A percentile compares a stretch with the other conserved stretches of the same genome.
Evolutionary conservation across 1,139 yeast species (phyloP).

Genomic region (Lodderomyces margitis): DNA sequence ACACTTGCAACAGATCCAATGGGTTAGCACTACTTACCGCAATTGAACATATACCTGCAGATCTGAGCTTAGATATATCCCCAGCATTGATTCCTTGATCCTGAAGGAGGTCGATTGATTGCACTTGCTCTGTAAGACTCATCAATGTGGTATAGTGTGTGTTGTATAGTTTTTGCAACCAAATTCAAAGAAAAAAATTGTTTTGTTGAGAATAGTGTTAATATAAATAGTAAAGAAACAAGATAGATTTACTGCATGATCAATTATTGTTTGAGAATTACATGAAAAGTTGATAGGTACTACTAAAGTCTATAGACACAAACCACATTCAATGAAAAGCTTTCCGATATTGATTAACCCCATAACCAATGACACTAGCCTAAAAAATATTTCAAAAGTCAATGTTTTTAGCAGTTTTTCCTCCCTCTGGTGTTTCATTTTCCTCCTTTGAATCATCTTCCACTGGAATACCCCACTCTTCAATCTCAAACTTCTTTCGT

Average conservation of each 20-base stretch:
- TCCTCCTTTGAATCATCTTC: slow-evolving; percentile 62
- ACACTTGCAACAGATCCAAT: background rate
- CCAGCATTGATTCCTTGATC: slow-evolving; percentile 57
- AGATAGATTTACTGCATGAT: too few relatives aligned
- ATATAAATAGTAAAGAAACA: too few relatives aligned
- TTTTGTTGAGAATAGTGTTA: too few relatives aligned
- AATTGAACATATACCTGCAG: slow-evolving; percentile 54
- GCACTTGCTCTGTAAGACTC: slow-evolving; percentile 9
- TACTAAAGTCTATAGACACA: too few relatives aligned
- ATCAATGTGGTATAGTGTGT: slow-evolving; percentile 1
- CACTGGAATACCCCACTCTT: slow-evolving; percentile 94
- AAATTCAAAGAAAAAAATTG: slow-evolving; percentile 1
- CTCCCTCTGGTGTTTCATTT: slow-evolving; percentile 18
- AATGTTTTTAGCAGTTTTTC: slow-evolving; percentile 34
- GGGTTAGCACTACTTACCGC: slow-evolving; percentile 39
- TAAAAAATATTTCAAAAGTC: slow-evolving; percentile 27
- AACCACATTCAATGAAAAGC: too few relatives aligned
- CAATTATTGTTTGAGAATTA: too few relatives aligned
- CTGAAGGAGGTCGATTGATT: slow-evolving; percentile 52
- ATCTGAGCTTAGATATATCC: slow-evolving; percentile 51
- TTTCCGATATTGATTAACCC: too few relatives aligned
- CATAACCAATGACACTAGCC: too few relatives aligned
- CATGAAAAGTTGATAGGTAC: too few relatives aligned
- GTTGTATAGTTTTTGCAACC: slow-evolving; percentile 13
- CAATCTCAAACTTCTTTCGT: slow-evolving; percentile 76